Base-by-base conservation (phyloP, 345 rosid genomes). In the Dovyalis caffra region DNA sequence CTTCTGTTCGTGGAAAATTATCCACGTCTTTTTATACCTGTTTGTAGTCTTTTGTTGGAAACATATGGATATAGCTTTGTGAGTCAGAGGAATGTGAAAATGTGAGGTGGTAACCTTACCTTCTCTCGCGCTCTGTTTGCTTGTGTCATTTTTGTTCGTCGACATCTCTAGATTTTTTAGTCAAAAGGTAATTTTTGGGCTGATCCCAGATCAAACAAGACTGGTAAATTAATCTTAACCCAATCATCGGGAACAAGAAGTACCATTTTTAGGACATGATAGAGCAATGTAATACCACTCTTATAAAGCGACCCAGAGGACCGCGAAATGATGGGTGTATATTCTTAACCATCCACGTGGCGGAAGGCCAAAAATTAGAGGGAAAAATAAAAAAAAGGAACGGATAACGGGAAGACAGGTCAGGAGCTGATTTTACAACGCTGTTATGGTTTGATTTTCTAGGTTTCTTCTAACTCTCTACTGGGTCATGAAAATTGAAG, bases 1-100 rank as follows among this genome's bases (percentile, higher is more conserved):
- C n/a, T n/a, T 21, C 29, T 57, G 32, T 70, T 73, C 76, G 53
- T 63, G 32, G 62, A 74, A 71, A 82, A 65, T 78, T 63, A 73
- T 61, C 65, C 69, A 11, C 40, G 62, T 70, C 35, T 70, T 57
- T 56, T 38, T 6, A 3, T 28, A 8, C 43, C 74, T n/a, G 64
- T 40, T 64, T 9, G 57, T 57, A 31, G 34, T 68, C 61, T 26
- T 10, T 28, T 26, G 49, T n/a, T 60, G 68, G 31, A 69, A 76
- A 56, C 34, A 7, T 18, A 18, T 14, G 23, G 31, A 57, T 56
- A 35, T 23, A 58, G 34, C 16, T 61, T 40, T 21, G 2, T 28
- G 57, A 71, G 38, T 71, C 62, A 23, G 10, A 49, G 25, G 56
- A 35, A 65, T 32, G 34, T 20, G 69, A 65, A 7, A 23, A 43